Conservation (phyloP, 73 alveolate genomes). For the Stentor coeruleus region DNA sequence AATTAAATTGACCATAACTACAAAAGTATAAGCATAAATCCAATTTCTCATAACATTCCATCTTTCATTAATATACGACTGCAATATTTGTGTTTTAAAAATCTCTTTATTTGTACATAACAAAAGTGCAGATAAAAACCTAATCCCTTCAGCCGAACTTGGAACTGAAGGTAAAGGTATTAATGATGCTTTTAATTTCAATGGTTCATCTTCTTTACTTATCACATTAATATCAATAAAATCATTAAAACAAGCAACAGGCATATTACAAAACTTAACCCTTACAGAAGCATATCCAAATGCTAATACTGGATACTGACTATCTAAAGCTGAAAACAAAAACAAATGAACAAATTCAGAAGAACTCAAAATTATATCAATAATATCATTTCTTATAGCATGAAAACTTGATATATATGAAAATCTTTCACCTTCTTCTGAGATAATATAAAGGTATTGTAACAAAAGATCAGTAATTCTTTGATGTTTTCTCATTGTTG, state of each 20-base stretch:
- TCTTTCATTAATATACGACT: background rate
- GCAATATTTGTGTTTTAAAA: background rate
- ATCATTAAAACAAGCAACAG: background rate
- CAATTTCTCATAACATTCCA: background rate
- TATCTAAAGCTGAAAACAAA: too few relatives aligned
- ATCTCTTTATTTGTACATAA: background rate
- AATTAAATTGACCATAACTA: background rate
- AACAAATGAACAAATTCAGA: too few relatives aligned
- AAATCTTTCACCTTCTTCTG: background rate
- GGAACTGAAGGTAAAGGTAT: background rate
- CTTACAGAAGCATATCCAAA: too few relatives aligned
- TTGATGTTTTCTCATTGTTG: background rate
- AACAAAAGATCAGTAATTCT: background rate
- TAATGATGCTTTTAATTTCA: background rate
- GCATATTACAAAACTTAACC: too few relatives aligned
- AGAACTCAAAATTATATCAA: background rate
- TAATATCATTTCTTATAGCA: background rate
- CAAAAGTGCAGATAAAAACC: background rate
- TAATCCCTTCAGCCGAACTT: background rate
- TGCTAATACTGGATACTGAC: too few relatives aligned
- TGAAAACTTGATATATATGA: background rate
- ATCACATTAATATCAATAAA: background rate
- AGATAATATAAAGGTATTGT: background rate
- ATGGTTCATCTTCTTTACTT: background rate
- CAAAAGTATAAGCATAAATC: background rate